phyloP scores from a whole-genome alignment of 345 rosid genomes.

The Anastatica hierochuntica region DNA sequence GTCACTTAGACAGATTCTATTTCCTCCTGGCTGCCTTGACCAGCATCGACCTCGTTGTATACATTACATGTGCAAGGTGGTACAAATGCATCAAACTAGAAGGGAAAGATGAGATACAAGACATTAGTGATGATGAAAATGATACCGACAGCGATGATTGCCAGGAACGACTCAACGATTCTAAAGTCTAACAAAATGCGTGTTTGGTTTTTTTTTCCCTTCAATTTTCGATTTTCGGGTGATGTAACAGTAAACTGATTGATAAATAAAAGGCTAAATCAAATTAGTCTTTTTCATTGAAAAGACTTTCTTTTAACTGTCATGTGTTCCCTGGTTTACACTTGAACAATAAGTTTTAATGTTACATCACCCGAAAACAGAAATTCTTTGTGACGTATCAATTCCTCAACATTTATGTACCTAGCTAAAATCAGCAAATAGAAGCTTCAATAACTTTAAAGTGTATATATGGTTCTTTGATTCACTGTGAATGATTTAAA shows the following conservation, averaged over 20 bases:
- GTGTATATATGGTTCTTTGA: constrained; percentile 9
- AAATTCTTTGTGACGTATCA: too few relatives aligned
- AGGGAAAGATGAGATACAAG: constrained; percentile 33
- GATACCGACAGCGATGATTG: constrained; percentile 23
- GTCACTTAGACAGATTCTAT: constrained; percentile 81
- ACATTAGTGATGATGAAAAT: constrained; percentile 18
- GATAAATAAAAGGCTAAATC: constrained; percentile 23
- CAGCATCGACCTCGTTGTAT: constrained; percentile 55
- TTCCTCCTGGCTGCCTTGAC: constrained; percentile 84
- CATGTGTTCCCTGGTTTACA: background rate
- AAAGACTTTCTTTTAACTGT: constrained; percentile 2
- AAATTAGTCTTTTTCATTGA: constrained; percentile 14
- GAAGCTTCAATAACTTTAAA: too few relatives aligned
- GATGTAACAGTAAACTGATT: constrained; percentile 27
- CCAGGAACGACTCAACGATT: constrained; percentile 24
- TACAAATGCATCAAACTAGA: constrained; percentile 56
- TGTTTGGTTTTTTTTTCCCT: constrained; percentile 6
- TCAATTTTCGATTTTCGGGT: constrained; percentile 9
- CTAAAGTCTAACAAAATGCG: constrained; percentile 35
- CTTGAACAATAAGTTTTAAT: background rate
- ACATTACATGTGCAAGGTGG: constrained; percentile 62
- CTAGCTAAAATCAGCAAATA: too few relatives aligned
- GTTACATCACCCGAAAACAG: too few relatives aligned
- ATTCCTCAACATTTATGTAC: constrained; percentile 7
- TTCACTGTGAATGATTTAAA: constrained; percentile 8